These are phyloP conservation scores for Teunomyces gatunensis DNA, from an alignment of 805 yeast genomes.

Conservation along the genomic window DNA sequence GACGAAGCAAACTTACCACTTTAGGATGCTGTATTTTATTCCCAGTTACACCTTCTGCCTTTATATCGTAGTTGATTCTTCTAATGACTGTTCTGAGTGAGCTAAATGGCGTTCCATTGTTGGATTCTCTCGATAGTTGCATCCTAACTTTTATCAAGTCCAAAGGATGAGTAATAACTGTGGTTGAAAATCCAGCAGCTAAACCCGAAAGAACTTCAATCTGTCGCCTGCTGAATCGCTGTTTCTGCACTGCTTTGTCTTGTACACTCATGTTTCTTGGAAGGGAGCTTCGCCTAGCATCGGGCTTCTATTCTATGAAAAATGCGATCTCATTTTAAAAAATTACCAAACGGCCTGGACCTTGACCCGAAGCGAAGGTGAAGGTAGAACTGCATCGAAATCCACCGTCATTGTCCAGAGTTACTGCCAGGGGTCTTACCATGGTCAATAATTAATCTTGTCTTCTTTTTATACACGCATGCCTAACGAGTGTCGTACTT, in stretches of 20 bases:
- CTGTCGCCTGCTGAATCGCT: slow-evolving; percentile 20
- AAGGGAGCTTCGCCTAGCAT: neutral
- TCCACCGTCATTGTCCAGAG: too few relatives aligned
- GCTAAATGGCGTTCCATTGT: slow-evolving; percentile 15
- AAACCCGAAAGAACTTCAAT: slow-evolving; percentile 70
- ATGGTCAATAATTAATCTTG: neutral
- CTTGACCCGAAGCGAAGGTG: too few relatives aligned
- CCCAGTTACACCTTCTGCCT: neutral
- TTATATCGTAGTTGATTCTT: slow-evolving; percentile 20
- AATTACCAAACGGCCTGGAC: too few relatives aligned
- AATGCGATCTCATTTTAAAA: neutral
- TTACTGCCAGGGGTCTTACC: too few relatives aligned
- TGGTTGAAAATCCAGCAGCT: slow-evolving; percentile 77
- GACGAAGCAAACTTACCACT: slow-evolving; percentile 8
- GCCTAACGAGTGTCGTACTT: neutral
- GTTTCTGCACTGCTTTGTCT: neutral
- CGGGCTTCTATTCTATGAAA: too few relatives aligned
- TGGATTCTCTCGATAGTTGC: slow-evolving; percentile 47
- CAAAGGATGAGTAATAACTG: slow-evolving; percentile 82
- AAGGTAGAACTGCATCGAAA: too few relatives aligned
- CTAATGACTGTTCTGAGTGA: slow-evolving; percentile 18
- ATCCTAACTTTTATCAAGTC: slow-evolving; percentile 82
- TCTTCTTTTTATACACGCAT: neutral
- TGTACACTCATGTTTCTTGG: neutral
- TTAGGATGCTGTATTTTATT: neutral